These are phyloP conservation scores for Trichophyton rubrum DNA, from an alignment of 2,329 filamentous ascomycete genomes.

Conservation along the genomic window DNA sequence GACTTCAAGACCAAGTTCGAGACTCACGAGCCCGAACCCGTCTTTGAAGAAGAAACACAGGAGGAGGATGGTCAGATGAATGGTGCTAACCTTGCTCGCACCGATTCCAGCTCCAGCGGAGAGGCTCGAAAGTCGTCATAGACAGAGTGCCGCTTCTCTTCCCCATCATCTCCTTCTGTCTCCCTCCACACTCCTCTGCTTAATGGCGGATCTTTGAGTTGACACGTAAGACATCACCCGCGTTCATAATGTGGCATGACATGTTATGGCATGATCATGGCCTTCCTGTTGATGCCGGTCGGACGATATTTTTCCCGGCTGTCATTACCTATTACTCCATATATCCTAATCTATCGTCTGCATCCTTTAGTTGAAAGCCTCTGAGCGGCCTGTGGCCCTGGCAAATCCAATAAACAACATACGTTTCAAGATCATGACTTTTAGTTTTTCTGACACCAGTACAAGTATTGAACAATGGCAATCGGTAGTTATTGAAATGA, in stretches of 20 bases:
- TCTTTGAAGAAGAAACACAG: constrained; percentile 58
- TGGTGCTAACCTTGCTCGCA: background rate
- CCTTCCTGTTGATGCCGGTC: background rate
- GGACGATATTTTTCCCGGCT: background rate
- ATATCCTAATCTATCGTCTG: background rate
- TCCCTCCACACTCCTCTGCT: background rate
- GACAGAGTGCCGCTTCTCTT: background rate
- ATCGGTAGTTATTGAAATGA: background rate
- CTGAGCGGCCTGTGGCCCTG: background rate
- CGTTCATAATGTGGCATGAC: background rate
- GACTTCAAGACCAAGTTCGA: constrained; percentile 98
- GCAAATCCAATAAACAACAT: background rate
- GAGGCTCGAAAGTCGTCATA: background rate
- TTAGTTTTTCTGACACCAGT: background rate
- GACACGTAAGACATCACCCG: background rate
- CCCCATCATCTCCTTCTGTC: no score
- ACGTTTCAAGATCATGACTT: background rate
- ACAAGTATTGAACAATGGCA: background rate
- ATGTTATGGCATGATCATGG: background rate
- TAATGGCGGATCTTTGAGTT: background rate
- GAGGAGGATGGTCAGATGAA: constrained; percentile 1
- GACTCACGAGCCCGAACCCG: constrained; percentile 71
- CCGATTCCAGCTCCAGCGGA: background rate
- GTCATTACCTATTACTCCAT: background rate
- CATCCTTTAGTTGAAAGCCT: background rate